Percentiles rank a stretch among this genome's conserved stretches.
These are phyloP conservation scores for Annulohypoxylon maeteangense DNA, from an alignment of 495 filamentous ascomycete genomes.

Conservation along the genomic window DNA sequence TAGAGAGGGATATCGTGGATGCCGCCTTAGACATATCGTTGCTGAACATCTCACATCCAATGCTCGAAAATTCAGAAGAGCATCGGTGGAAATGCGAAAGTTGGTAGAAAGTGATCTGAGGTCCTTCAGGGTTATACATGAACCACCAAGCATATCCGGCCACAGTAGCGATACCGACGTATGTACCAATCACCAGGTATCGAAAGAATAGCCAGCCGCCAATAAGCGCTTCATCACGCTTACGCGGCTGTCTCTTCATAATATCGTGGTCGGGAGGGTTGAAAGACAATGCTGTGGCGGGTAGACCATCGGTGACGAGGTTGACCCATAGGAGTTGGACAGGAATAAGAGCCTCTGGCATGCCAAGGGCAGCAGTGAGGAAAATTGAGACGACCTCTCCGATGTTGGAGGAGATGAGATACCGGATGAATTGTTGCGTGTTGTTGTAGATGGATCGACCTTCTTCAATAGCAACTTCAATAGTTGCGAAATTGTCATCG, in stretches of 20 bases:
- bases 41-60: conserved; percentile 94
- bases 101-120: conserved; percentile 92
- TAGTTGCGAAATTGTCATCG: conserved; percentile 99
- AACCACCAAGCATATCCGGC: conserved; percentile 99
- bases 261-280: conserved; percentile 98
- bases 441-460: conserved; percentile 99
- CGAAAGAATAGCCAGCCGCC: conserved; percentile 97
- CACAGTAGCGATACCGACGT: conserved; percentile 94
- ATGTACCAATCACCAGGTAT: conserved; percentile 95
- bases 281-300: conserved; percentile 96
- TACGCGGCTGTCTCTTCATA: conserved; percentile 90
- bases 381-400: conserved; percentile 99
- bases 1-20: conserved; percentile 92
- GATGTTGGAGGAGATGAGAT: conserved; percentile 98
- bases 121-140: conserved; percentile 92
- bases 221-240: conserved; percentile 91
- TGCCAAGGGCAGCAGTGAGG: conserved; percentile 93
- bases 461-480: conserved; percentile 95
- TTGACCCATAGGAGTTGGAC: conserved; percentile 99
- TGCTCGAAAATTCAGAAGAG: conserved; percentile 83
- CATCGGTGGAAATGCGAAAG: conserved; percentile 95
- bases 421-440: conserved; percentile 99
- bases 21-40: conserved; percentile 91
- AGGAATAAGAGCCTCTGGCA: conserved; percentile 97
- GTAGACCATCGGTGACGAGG: conserved; percentile 96